phyloP scores from a whole-genome alignment of 2,329 filamentous ascomycete genomes.

The Fusarium coffeatum region DNA sequence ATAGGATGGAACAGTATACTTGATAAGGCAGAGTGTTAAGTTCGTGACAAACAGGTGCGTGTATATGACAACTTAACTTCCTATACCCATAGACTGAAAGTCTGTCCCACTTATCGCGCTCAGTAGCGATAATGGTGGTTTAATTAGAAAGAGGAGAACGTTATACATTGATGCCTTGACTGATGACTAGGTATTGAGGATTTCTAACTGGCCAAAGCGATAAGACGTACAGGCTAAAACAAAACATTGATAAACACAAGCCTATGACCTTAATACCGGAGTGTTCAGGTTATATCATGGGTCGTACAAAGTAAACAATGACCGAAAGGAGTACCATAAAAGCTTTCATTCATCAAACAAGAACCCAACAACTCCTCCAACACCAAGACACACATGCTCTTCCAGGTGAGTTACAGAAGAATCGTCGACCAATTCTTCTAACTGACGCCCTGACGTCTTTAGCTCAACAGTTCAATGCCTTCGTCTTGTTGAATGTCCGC shows the following conservation, averaged over 20 bases:
- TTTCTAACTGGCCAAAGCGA: background rate
- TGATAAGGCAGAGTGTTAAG: background rate
- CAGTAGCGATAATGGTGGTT: background rate
- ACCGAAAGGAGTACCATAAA: background rate
- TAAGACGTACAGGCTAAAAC: background rate
- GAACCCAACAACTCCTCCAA: background rate
- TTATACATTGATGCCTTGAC: background rate
- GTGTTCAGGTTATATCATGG: background rate
- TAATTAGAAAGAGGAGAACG: background rate
- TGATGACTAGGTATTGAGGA: background rate
- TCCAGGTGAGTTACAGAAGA: background rate
- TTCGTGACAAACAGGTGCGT: background rate
- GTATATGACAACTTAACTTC: fast-evolving
- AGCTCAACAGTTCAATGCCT: background rate
- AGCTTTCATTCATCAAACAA: background rate
- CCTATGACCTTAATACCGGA: background rate
- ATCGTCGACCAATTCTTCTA: background rate
- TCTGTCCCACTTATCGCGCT: background rate
- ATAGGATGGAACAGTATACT: background rate
- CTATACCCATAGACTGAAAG: background rate
- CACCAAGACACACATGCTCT: background rate
- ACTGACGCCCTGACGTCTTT: background rate
- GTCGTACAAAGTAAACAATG: background rate
- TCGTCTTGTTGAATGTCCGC: background rate
- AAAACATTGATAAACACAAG: background rate